phyloP scores from a whole-genome alignment of 78 protist genomes.

The Pigoraptor vietnamica region DNA sequence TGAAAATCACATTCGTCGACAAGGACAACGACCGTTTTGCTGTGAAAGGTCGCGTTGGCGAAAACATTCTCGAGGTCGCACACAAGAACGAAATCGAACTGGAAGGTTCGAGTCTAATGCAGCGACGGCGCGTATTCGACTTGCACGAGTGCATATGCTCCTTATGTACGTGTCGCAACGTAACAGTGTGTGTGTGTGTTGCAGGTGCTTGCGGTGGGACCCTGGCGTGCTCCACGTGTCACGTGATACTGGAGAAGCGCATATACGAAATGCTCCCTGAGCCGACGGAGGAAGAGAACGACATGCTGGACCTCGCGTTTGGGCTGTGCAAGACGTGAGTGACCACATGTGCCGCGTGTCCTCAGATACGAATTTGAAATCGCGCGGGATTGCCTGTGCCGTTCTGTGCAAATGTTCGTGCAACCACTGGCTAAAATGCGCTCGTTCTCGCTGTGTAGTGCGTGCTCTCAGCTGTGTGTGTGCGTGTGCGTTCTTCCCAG shows the following conservation, averaged over 20 bases:
- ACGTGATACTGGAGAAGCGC: slow-evolving; percentile 41
- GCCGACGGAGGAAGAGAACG: slow-evolving; percentile 74
- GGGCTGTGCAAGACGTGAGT: slow-evolving; percentile 57
- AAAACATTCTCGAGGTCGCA: slow-evolving; percentile 50
- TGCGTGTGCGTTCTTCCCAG: not conserved
- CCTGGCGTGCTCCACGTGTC: slow-evolving; percentile 85
- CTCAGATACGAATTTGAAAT: no score
- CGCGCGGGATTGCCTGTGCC: no score
- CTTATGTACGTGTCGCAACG: not conserved
- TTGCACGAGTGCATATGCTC: no score
- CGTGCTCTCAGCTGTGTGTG: not conserved
- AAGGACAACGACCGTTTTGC: not conserved
- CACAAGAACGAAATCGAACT: slow-evolving; percentile 66
- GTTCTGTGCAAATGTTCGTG: no score
- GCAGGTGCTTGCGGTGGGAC: slow-evolving; percentile 73
- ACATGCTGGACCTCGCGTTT: slow-evolving; percentile 83
- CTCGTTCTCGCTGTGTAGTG: not conserved
- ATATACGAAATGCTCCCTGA: slow-evolving; percentile 44
- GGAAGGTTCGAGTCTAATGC: slow-evolving; percentile 40
- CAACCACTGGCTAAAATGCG: not conserved
- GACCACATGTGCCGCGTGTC: not conserved
- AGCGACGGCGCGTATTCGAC: no score
- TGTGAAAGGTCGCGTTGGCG: slow-evolving; percentile 4
- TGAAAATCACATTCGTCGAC: not conserved
- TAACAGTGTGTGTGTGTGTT: no score